phyloP scores from a whole-genome alignment of 2,329 filamentous ascomycete genomes.

The Aspergillus fijiensis region DNA sequence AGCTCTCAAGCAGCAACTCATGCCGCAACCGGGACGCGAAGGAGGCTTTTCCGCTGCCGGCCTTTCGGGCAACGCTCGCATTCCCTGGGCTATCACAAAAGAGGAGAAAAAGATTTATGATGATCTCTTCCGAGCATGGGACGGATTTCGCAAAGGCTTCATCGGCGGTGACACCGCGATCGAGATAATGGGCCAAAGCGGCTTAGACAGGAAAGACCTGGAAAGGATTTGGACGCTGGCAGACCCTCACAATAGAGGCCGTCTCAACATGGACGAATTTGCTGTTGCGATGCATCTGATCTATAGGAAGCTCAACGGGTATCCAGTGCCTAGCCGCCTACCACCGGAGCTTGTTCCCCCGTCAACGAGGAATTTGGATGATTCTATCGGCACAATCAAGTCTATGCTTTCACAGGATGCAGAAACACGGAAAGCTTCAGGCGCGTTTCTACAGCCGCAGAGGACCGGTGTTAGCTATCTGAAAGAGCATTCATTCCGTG shows the following conservation, averaged over 20 bases:
- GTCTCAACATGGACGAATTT: constrained; percentile 94
- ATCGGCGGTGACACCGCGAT: constrained; percentile 91
- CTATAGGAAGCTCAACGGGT: constrained; percentile 94
- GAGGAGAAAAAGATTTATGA: constrained; percentile 98
- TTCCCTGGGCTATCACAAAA: constrained; percentile 98
- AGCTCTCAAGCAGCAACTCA: constrained; percentile 87
- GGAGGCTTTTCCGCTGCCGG: constrained; percentile 81
- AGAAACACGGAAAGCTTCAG: constrained; percentile 81
- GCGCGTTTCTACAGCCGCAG: constrained; percentile 86
- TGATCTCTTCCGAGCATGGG: constrained; percentile 92
- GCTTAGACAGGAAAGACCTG: constrained; percentile 82
- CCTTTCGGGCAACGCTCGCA: constrained; percentile 87
- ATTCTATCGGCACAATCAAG: constrained; percentile 91
- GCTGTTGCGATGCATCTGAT: constrained; percentile 99
- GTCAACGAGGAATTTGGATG: constrained; percentile 87
- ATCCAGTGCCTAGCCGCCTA: constrained; percentile 81
- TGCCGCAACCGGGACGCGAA: constrained; percentile 93
- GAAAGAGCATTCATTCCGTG: constrained; percentile 89
- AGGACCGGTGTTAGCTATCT: constrained; percentile 98
- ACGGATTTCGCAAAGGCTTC: constrained; percentile 87
- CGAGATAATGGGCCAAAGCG: constrained; percentile 96
- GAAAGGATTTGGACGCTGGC: constrained; percentile 94
- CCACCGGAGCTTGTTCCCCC: constrained; percentile 92
- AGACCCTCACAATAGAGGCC: constrained; percentile 90
- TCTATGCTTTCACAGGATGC: constrained; percentile 86